Conservation (phyloP, 805 yeast genomes). For the Debaryomyces hansenii region DNA sequence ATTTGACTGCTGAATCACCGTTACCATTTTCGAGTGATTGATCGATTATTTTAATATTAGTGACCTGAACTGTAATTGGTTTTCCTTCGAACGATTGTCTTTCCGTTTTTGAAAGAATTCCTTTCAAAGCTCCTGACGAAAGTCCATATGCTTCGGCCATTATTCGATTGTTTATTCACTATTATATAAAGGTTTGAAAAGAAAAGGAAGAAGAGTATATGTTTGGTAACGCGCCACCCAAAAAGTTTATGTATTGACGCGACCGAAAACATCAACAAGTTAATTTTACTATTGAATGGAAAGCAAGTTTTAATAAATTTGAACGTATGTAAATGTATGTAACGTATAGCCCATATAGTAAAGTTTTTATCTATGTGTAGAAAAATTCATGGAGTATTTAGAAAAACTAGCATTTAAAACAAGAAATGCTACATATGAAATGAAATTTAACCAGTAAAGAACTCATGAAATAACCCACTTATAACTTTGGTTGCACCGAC, state of each 20-base stretch:
- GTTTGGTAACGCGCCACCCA: slow-evolving; percentile 7
- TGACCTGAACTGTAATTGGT: slow-evolving; percentile 34
- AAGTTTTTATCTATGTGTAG: too few species aligned
- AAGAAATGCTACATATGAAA: too few species aligned
- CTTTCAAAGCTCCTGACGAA: slow-evolving; percentile 23
- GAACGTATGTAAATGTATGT: neutral
- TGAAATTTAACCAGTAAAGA: too few species aligned
- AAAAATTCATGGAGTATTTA: too few species aligned
- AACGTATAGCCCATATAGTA: too few species aligned
- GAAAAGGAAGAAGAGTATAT: slow-evolving; percentile 2
- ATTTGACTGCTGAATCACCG: slow-evolving; percentile 21
- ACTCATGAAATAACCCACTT: neutral
- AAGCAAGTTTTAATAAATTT: neutral
- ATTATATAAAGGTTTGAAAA: neutral
- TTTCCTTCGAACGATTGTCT: slow-evolving; percentile 22
- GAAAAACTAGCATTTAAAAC: too few species aligned
- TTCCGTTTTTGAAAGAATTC: slow-evolving; percentile 23
- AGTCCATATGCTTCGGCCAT: slow-evolving; percentile 16
- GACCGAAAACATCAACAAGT: neutral
- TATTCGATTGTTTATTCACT: neutral
- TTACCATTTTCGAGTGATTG: slow-evolving; percentile 19
- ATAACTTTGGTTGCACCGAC: slow-evolving; percentile 27
- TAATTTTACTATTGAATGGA: neutral
- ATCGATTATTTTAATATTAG: slow-evolving; percentile 31
- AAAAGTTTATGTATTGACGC: neutral